These are phyloP conservation scores for Phytophthora sp. DNA, from an alignment of 352 stramenopile species.

Conservation along the genomic window DNA sequence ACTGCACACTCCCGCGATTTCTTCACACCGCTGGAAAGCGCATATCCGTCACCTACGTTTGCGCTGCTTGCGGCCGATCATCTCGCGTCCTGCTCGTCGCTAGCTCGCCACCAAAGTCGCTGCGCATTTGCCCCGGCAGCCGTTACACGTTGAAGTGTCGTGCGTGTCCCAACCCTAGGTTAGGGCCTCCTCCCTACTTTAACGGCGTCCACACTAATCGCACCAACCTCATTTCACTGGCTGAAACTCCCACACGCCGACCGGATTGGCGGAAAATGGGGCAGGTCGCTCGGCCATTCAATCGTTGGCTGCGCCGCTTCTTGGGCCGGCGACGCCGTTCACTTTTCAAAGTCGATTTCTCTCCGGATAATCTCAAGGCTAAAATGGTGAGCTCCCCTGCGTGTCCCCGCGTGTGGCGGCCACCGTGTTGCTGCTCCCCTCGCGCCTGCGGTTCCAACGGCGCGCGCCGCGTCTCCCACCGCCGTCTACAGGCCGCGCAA, in stretches of 20 bases:
- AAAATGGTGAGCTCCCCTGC: conserved; percentile 81
- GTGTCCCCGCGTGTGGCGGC: too few species aligned
- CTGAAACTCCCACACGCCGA: background rate
- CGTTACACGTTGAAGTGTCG: conserved; percentile 65
- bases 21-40: background rate
- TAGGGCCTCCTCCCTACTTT: too few species aligned
- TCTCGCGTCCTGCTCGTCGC: conserved; percentile 7
- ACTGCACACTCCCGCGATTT: too few species aligned
- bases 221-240: conserved; percentile 4
- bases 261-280: conserved; percentile 40
- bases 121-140: conserved; percentile 17
- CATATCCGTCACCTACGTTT: conserved; percentile 41
- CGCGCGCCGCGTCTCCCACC: too few species aligned
- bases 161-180: too few species aligned
- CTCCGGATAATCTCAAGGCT: conserved; percentile 68
- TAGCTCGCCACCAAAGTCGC: background rate
- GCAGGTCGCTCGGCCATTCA: conserved; percentile 61
- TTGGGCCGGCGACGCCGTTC: conserved; percentile 25
- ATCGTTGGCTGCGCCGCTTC: conserved; percentile 41
- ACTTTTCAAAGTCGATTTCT: conserved; percentile 85
- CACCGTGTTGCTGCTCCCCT: background rate
- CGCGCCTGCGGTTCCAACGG: conserved; percentile 3
- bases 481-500: too few species aligned
- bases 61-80: conserved; percentile 63
- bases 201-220: background rate